phyloP scores from a whole-genome alignment of 441 rosid genomes.

The Populus hybrid region DNA sequence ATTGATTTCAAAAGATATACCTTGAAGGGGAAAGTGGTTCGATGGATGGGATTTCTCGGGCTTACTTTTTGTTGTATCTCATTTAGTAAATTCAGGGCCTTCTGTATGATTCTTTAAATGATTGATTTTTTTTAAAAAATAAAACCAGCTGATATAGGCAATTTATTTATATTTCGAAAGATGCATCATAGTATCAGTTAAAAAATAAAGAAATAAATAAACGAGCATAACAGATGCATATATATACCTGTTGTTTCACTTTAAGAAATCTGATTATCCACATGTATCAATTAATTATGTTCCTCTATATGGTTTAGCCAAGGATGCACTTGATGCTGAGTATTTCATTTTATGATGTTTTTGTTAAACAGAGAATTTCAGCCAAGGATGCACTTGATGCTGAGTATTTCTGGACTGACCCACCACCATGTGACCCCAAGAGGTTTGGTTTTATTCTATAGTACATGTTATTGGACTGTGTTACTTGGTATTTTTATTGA shows the following conservation, averaged over 20 bases:
- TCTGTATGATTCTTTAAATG: background rate
- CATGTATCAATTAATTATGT: background rate
- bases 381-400: slow-evolving; percentile 98
- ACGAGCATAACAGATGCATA: background rate
- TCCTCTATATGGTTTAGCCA: background rate
- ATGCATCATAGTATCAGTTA: background rate
- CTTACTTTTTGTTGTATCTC: background rate
- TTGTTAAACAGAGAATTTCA: slow-evolving; percentile 64
- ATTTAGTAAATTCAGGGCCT: background rate
- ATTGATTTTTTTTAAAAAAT: no score
- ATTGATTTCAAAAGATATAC: background rate
- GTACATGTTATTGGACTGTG: background rate
- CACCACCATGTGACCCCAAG: slow-evolving; percentile 93
- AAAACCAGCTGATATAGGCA: background rate
- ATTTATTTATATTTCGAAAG: no score
- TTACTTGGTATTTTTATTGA: background rate
- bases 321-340: background rate
- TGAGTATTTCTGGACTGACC: slow-evolving; percentile 98
- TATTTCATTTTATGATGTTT: background rate
- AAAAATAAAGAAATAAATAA: no score
- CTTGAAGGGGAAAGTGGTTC: background rate
- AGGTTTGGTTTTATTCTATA: slow-evolving; percentile 41
- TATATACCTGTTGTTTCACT: background rate
- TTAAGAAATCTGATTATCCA: background rate
- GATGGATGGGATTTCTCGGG: background rate